Evolutionary conservation across 257 asterid species (phyloP), one percentile per base, ranked within the genome.

Genomic region (Solanum appendiculatum): DNA sequence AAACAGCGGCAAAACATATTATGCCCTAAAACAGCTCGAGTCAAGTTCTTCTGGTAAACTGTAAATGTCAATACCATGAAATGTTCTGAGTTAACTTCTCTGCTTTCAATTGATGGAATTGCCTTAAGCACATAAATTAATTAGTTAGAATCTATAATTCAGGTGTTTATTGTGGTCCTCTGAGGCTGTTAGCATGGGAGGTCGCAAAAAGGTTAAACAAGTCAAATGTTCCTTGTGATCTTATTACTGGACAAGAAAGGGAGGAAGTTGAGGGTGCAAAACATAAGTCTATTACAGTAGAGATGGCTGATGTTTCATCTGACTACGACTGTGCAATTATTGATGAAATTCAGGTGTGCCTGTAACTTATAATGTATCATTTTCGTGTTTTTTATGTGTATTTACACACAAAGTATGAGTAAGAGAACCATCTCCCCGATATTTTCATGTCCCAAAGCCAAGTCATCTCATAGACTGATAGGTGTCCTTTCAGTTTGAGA

Each of bases 101-200:
- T 83, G 82, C 68, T 86, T 64, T 86, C 39, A 51, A 10, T 75
- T 63, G 66, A 23, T 88, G 69, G 33, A 78, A 72, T 14, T 36
- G 29, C 39, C 40, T 66, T 69, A 56, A 64, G 86, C 86, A 82
- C 86, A 48, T 58, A 66, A 44, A 83, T 56, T 78, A 82, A 68
- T 64, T 42, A 48, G 70, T 72, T 87, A 48, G 8, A 33, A 87
- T 86, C 56, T 85, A 13, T 82, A 84, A 82, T 80, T 20, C 88
- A 97, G 99, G 99, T 86, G 92, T 95, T 72, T 97, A 97, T 70
- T 97, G 99, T 91, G 99, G 98, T 77, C 99, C 99, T 25, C 88
- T 97, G 93, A 97, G 99, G 90, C 94, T 97, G 85, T 93, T 97
- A 93, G 99, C 98, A 9, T 97, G 99, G 99, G 99, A 97, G 91